Percentiles rank a stretch among this genome's conserved stretches.
Conservation (phyloP, 139 green algal genomes). For the Pycnococcus provasolii region DNA sequence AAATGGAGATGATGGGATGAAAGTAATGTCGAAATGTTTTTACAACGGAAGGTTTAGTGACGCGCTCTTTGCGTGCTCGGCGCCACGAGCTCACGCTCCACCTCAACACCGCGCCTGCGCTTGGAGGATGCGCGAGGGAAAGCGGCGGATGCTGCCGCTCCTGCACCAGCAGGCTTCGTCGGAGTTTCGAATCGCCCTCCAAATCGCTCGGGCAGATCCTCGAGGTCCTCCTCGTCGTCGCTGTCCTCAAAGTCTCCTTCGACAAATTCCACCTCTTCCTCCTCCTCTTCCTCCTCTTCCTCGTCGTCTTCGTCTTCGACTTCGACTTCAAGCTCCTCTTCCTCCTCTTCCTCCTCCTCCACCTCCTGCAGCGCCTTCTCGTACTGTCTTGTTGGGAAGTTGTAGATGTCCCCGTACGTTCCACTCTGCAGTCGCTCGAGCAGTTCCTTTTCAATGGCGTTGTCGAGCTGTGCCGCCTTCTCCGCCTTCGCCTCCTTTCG, state of each 20-base stretch:
- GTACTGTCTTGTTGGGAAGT: conserved; percentile 88
- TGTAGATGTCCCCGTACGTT: conserved; percentile 99
- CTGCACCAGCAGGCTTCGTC: not conserved
- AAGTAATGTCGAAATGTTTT: conserved; percentile 11
- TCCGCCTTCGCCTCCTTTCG: conserved; percentile 77
- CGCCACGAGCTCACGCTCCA: too few species aligned
- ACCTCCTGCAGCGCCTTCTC: conserved; percentile 49
- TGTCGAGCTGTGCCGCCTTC: conserved; percentile 76
- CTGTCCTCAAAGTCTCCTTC: conserved; percentile 24
- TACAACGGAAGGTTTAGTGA: not conserved
- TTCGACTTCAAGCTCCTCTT: conserved; percentile 38
- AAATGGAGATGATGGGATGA: not conserved
- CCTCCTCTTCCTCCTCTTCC: conserved; percentile 43
- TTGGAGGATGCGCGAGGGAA: too few species aligned
- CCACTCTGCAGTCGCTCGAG: conserved; percentile 80
- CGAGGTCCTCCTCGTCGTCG: conserved; percentile 13
- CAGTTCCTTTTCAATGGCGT: conserved; percentile 58
- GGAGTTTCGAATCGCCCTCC: not conserved
- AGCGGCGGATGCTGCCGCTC: too few species aligned
- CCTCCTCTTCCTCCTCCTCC: conserved; percentile 19
- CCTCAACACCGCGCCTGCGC: too few species aligned
- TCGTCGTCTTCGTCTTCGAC: conserved; percentile 51
- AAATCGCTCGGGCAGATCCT: conserved; percentile 2
- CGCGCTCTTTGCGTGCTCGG: too few species aligned
- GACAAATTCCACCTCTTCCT: conserved; percentile 35